Evolutionary conservation across 2,329 filamentous ascomycete genomes (phyloP).

Genomic region (Lecanoromycetidae sp.): DNA sequence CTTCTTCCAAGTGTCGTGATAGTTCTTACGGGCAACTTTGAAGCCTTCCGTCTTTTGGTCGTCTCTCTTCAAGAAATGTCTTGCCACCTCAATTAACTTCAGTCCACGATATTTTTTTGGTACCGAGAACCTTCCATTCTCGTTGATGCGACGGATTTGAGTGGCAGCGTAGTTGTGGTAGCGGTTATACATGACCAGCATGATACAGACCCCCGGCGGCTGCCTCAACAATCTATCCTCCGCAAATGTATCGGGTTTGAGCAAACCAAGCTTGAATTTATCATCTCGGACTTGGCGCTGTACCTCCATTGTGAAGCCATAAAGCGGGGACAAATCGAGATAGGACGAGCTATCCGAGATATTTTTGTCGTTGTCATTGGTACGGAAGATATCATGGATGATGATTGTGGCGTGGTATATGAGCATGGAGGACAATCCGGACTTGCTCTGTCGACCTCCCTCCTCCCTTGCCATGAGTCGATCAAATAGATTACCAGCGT

Average conservation of each 20-base stretch:
- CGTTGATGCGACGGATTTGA: slow-evolving; percentile 32
- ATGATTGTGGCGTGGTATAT: slow-evolving; percentile 42
- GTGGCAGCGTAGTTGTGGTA: slow-evolving; percentile 32
- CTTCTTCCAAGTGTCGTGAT: no score
- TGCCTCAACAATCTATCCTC: slow-evolving; percentile 25
- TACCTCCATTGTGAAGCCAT: slow-evolving; percentile 28
- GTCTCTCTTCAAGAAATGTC: not conserved
- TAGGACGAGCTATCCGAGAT: slow-evolving; percentile 34
- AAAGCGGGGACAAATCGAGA: slow-evolving; percentile 36
- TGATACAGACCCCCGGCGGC: slow-evolving; percentile 26
- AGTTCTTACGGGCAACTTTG: not conserved
- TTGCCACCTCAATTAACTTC: slow-evolving; percentile 1
- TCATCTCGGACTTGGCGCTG: slow-evolving; percentile 27
- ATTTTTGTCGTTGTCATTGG: slow-evolving; percentile 25
- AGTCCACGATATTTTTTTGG: slow-evolving; percentile 13
- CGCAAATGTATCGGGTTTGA: slow-evolving; percentile 31
- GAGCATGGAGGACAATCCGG: slow-evolving; percentile 36
- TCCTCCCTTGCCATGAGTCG: slow-evolving; percentile 19
- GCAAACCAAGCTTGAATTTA: slow-evolving; percentile 26
- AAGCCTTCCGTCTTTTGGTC: not conserved
- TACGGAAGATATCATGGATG: slow-evolving; percentile 41
- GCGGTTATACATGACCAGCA: slow-evolving; percentile 29
- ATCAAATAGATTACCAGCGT: slow-evolving; percentile 23
- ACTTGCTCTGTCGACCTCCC: slow-evolving; percentile 26
- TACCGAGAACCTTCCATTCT: slow-evolving; percentile 28